Evolutionary conservation across 257 asterid species (phyloP), one percentile per base, ranked within the genome.

Genomic region (Solanum appendiculatum): DNA sequence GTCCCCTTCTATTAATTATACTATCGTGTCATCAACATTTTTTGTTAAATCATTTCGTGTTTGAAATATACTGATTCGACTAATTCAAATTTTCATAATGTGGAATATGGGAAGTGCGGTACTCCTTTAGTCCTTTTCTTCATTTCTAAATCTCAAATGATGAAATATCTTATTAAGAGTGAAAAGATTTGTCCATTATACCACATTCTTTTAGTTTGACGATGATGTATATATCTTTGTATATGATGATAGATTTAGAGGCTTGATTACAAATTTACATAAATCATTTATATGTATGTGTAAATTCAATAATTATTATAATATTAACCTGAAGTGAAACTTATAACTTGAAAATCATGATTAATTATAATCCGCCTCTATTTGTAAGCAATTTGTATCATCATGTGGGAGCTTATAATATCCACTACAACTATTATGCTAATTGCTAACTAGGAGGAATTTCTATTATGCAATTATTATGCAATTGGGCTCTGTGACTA

Each of bases 11-110:
- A 18, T 15, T 80, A 80, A 44, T 25, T 27, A 3, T 33, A 44
- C 84, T 27, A 69, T 69, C 7, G 13, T 7, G 5, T 85, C 58
- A 77, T n/a, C n/a, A 34, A 36, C 14, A 8, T 77, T 8, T 42
- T 74, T 25, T 77, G 3, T 1, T 7, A 7, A 40, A 13, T 10
- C 8, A 39, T 12, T 2, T 36, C 0, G 6, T 1, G 0, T 74
- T 2, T 2, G 0, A 0, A 77, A 40, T 15, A 14, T 6, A 77
- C 0, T 4, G 13, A 1, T 77, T 1, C 3, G 15, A 42, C 0
- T 77, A 7, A 77, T 40, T 77, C 1, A 18, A 15, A 0, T 77
- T 21, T 36, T 33, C 2, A 34, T 18, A 2, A 8, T 9, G 4
- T 5, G 12, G 2, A 54, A 54, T 70, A 54, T 70, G 8, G 2